Conservation (phyloP, 768 basidiomycete genomes). For the Hemileccinum impolitum region DNA sequence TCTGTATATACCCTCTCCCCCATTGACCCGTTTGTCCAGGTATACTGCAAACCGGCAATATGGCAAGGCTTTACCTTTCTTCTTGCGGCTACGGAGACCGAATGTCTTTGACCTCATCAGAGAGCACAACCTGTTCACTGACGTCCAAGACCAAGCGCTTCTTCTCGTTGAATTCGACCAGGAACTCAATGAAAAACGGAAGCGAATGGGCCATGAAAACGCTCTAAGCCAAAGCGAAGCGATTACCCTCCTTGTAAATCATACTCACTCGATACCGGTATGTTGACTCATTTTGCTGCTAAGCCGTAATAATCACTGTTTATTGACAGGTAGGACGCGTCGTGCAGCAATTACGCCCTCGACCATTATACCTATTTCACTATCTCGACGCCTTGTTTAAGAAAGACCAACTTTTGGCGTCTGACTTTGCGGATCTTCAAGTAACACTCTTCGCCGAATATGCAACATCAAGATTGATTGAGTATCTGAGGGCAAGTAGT, state of each 20-base stretch:
- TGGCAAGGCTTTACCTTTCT: conserved; percentile 90
- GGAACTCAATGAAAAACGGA: conserved; percentile 66
- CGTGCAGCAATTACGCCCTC: conserved; percentile 75
- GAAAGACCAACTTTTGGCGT: conserved; percentile 77
- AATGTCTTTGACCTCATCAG: conserved; percentile 94
- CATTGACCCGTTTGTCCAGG: conserved; percentile 37
- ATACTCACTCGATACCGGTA: conserved; percentile 95
- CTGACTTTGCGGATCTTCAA: conserved; percentile 83
- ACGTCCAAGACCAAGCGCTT: conserved; percentile 90
- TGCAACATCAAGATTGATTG: conserved; percentile 73
- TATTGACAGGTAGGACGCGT: conserved; percentile 72
- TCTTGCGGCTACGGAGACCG: conserved; percentile 78
- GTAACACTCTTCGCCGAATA: conserved; percentile 92
- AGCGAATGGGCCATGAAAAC: conserved; percentile 38
- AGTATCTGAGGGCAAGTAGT: conserved; percentile 87
- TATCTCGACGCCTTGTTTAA: conserved; percentile 90
- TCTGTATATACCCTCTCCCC: background rate
- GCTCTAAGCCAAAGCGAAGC: conserved; percentile 63
- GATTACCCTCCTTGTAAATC: conserved; percentile 84
- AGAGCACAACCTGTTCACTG: conserved; percentile 91
- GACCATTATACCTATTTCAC: conserved; percentile 82
- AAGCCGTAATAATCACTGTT: background rate
- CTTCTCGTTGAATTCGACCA: conserved; percentile 93
- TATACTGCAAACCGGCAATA: conserved; percentile 88
- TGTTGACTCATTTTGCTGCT: conserved; percentile 21